Evolutionary conservation across 202 grass and related monocot genomes (phyloP), one percentile per base, ranked within the genome.

Genomic region (Saccharum hybrid): DNA sequence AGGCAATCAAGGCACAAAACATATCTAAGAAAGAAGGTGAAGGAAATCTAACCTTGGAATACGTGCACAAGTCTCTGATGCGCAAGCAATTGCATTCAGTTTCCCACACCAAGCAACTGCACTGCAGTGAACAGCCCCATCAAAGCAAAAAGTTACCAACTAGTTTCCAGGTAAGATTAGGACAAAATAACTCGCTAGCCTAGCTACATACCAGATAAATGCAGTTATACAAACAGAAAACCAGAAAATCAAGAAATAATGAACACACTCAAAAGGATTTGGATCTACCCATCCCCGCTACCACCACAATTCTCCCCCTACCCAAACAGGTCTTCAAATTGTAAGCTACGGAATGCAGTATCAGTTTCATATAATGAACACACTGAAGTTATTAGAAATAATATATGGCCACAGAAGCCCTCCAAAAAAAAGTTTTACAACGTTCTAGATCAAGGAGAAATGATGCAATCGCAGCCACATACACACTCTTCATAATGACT

Each of bases 71-170:
- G 96, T 99, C 76, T 99, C 96, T 16, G 96, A 90, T 71, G 96
- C 96, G 15, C 91, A 99, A 66, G 96, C 93, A 59, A 99, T 96
- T 77, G 84, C 86, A 86, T 94, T 99, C 68, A 99, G 84, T 74
- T 94, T 92, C 57, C 91, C 96, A 48, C 91, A 99, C 91, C 93
- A 99, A 81, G 96, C 88, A 86, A 94, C 91, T 0, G 91, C 91
- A 67, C 96, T 99, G 90, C 62, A 88, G 39, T 39, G 63, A 45
- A 41, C 82, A 94, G 83, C 64, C 63, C 8, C 63, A 39, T 61
- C 52, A 87, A 81, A 6, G 76, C 19, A 72, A 4, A 13, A 65
- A 42, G 22, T 81, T 78, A 73, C 40, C 60, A 59, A 65, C 38
- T 40, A 70, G 13, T 75, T 79, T 28, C 9, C 36, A 68, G 22